These are phyloP conservation scores for Oryza coarctata DNA, from an alignment of 176 grass and related monocot species.

Conservation along the genomic window DNA sequence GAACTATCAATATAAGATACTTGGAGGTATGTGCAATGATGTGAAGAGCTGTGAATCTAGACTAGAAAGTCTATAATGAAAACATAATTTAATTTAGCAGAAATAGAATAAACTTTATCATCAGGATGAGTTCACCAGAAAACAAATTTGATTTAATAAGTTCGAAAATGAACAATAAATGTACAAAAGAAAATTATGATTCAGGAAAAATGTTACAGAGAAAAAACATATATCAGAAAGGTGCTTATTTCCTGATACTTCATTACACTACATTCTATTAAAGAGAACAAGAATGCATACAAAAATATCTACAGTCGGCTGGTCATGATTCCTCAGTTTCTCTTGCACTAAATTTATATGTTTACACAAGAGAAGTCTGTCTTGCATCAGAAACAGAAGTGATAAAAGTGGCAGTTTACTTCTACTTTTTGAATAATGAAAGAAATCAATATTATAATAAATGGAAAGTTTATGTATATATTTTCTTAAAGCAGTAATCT, in stretches of 20 bases:
- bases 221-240: background rate
- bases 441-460: background rate
- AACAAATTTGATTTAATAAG: background rate
- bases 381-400: conserved; percentile 2
- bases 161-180: conserved; percentile 22
- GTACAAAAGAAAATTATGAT: background rate
- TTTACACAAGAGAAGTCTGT: conserved; percentile 4
- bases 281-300: background rate
- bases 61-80: background rate
- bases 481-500: conserved; percentile 1
- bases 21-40: conserved; percentile 66
- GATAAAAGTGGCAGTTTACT: background rate
- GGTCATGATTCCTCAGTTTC: background rate
- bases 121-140: background rate
- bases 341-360: background rate
- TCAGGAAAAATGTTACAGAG: background rate
- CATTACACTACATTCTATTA: background rate
- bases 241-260: background rate
- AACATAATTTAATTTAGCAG: background rate
- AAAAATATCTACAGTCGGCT: background rate
- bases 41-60: background rate
- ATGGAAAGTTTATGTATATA: background rate
- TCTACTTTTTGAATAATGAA: conserved; percentile 2
- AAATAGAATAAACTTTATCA: background rate
- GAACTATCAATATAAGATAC: conserved; percentile 69